These are phyloP conservation scores for Beauveria medogensis DNA, from an alignment of 2,329 filamentous ascomycete species.

Conservation along the genomic window DNA sequence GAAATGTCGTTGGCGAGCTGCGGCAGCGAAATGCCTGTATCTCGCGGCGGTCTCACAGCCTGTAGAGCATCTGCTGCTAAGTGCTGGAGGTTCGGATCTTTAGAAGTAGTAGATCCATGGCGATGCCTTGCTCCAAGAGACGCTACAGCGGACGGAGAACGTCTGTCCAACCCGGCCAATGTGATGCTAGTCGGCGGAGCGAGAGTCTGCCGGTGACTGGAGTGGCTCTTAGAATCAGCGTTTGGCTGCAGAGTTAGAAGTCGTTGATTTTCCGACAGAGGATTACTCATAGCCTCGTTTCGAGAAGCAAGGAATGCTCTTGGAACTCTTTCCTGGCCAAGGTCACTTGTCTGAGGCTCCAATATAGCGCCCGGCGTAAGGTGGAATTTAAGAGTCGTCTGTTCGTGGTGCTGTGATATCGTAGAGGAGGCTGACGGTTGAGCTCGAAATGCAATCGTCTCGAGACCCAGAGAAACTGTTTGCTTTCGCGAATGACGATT, in stretches of 20 bases:
- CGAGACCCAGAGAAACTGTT: background rate
- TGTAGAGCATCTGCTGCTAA: slow-evolving; percentile 26
- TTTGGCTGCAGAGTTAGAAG: background rate
- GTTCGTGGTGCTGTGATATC: background rate
- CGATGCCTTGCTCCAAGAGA: background rate
- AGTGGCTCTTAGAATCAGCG: background rate
- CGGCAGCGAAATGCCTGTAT: slow-evolving; percentile 8
- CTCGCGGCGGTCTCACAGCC: slow-evolving; percentile 17
- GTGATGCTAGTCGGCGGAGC: background rate
- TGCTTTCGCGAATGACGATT: slow-evolving; percentile 2
- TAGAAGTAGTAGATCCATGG: background rate
- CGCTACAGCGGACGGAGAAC: background rate
- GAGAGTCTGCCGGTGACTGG: background rate
- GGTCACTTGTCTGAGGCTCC: background rate
- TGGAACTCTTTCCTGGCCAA: background rate
- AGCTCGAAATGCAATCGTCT: background rate
- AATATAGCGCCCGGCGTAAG: background rate
- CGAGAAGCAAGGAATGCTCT: background rate
- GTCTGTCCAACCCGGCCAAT: background rate
- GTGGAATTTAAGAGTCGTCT: background rate
- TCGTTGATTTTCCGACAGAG: background rate
- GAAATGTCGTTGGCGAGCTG: slow-evolving; percentile 8
- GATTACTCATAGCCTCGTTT: background rate
- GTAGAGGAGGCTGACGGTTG: background rate
- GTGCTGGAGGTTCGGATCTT: slow-evolving; percentile 20